Conservation (phyloP, 2,329 filamentous ascomycete species). For the Botrytis paeoniae region DNA sequence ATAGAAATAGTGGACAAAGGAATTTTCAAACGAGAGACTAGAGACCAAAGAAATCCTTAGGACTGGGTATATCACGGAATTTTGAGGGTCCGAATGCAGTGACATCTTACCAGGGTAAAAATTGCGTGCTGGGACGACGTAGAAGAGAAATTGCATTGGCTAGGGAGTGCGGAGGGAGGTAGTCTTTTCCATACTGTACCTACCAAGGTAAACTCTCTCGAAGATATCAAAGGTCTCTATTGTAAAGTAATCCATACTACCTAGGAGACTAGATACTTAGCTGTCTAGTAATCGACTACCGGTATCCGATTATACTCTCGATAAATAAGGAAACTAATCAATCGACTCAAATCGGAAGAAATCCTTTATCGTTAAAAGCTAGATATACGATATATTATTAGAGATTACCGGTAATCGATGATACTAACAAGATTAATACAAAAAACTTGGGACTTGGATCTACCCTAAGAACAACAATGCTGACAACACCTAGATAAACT, state of each 20-base stretch:
- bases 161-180: neutral
- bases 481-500: neutral
- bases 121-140: constrained; percentile 10
- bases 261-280: neutral
- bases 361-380: neutral
- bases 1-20: constrained; percentile 5
- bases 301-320: neutral
- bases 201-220: neutral
- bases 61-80: neutral
- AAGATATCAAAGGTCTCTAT: neutral
- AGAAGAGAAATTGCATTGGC: neutral
- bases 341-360: neutral
- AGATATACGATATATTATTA: neutral
- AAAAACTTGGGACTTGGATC: neutral
- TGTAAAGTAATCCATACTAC: neutral
- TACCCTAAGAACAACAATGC: neutral
- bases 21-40: neutral
- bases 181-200: neutral
- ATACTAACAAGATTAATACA: neutral
- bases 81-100: constrained; percentile 1
- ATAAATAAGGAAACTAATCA: neutral
- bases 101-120: neutral
- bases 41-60: neutral
- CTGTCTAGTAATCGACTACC: neutral
- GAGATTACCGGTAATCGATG: neutral